Conservation (phyloP, 2,329 filamentous ascomycete species). For the Aschersonia sp. region DNA sequence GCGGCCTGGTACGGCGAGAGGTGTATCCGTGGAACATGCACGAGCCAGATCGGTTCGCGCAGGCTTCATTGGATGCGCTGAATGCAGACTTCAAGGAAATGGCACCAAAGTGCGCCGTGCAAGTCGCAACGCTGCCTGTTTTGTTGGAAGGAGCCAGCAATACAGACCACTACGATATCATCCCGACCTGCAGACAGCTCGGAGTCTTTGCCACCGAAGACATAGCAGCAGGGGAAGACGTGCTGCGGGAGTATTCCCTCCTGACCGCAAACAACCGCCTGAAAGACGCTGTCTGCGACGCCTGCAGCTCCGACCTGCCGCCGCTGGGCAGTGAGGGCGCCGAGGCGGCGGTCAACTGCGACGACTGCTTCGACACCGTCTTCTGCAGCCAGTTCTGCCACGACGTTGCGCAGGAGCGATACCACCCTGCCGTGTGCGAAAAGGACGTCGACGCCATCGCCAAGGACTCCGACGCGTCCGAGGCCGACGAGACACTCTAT, state of each 20-base stretch:
- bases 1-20: slow-evolving; percentile 53
- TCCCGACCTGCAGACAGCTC: slow-evolving; percentile 57
- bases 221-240: slow-evolving; percentile 58
- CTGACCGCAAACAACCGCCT: slow-evolving; percentile 80
- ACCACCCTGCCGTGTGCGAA: slow-evolving; percentile 52
- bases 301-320: slow-evolving; percentile 64
- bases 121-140: slow-evolving; percentile 60
- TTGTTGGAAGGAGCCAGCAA: slow-evolving; percentile 43
- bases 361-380: slow-evolving; percentile 49
- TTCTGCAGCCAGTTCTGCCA: slow-evolving; percentile 50
- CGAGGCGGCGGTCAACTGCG: slow-evolving; percentile 32
- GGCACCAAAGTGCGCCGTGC: slow-evolving; percentile 71
- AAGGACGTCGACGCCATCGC: slow-evolving; percentile 51
- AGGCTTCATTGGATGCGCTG: slow-evolving; percentile 53
- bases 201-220: slow-evolving; percentile 81
- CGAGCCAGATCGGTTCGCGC: slow-evolving; percentile 56
- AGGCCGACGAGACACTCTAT: slow-evolving; percentile 47
- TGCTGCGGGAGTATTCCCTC: slow-evolving; percentile 72
- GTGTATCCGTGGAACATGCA: slow-evolving; percentile 56
- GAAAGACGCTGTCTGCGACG: slow-evolving; percentile 79
- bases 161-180: slow-evolving; percentile 32
- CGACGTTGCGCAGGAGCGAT: slow-evolving; percentile 40
- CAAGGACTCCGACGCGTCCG: slow-evolving; percentile 45
- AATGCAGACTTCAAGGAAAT: slow-evolving; percentile 55
- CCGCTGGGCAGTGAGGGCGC: slow-evolving; percentile 32